A percentile compares a stretch with the other conserved stretches of the same genome.
phyloP scores from a whole-genome alignment of 495 filamentous ascomycete species.

The Jackrogersella multiformis region DNA sequence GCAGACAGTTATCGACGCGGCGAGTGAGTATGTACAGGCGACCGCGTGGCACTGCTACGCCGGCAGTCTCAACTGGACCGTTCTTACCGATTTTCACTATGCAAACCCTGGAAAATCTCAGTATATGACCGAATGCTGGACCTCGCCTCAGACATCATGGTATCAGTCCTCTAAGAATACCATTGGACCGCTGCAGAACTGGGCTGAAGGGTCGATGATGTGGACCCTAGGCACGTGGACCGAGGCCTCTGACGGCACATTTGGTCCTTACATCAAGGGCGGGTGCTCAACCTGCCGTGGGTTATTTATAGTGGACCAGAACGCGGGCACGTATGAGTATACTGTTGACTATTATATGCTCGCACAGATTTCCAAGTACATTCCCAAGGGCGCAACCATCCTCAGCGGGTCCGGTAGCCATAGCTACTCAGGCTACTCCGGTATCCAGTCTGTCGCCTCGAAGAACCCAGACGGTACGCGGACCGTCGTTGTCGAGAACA shows the following conservation, averaged over 20 bases:
- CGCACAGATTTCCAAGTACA: constrained; percentile 66
- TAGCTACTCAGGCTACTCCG: constrained; percentile 53
- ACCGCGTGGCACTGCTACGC: constrained; percentile 69
- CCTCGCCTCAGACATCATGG: constrained; percentile 53
- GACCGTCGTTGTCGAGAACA: constrained; percentile 64
- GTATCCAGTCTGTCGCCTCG: constrained; percentile 60
- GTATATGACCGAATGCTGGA: constrained; percentile 71
- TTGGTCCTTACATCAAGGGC: constrained; percentile 63
- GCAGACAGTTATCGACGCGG: constrained; percentile 56
- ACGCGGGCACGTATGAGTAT: constrained; percentile 53
- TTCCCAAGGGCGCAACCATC: constrained; percentile 59
- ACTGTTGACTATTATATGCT: constrained; percentile 65
- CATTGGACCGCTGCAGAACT: constrained; percentile 66
- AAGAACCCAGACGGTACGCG: constrained; percentile 62
- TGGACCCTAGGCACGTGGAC: constrained; percentile 68
- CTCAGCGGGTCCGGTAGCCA: constrained; percentile 59
- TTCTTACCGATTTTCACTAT: constrained; percentile 59
- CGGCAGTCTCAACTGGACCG: constrained; percentile 57
- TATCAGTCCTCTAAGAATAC: constrained; percentile 62
- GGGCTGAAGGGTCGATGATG: constrained; percentile 61
- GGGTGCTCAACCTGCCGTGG: constrained; percentile 62
- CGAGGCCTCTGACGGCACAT: constrained; percentile 58
- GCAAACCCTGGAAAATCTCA: constrained; percentile 56
- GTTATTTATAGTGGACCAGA: constrained; percentile 56
- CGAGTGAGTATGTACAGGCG: constrained; percentile 54